These are phyloP conservation scores for Lecanicillium sp. DNA, from an alignment of 2,329 filamentous ascomycete species.

Conservation along the genomic window DNA sequence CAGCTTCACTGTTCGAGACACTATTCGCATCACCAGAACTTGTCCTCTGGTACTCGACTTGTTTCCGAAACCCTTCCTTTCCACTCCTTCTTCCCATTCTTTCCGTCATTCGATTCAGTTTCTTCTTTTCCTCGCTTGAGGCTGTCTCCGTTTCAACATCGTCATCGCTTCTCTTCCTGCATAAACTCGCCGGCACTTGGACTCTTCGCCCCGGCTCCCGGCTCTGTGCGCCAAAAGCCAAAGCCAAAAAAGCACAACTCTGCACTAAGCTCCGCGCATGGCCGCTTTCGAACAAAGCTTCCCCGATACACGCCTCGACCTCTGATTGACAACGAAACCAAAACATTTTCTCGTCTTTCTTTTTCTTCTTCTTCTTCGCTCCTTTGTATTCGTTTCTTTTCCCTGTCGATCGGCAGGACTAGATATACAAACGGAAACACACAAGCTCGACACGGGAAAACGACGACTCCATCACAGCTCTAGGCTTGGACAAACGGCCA, in stretches of 20 bases:
- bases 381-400: background rate
- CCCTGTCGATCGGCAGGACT: no score
- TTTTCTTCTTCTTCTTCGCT: background rate
- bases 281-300: background rate
- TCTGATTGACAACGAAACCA: background rate
- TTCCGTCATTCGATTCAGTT: background rate
- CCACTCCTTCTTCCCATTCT: background rate
- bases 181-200: no score
- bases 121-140: background rate
- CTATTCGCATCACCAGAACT: constrained; percentile 23
- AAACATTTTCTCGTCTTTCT: background rate
- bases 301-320: no score
- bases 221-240: background rate
- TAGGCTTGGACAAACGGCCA: no score
- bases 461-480: no score
- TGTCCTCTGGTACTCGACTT: constrained; percentile 5
- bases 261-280: background rate
- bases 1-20: constrained; percentile 27
- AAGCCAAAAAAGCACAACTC: no score
- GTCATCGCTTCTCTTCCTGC: no score
- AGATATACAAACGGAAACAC: no score
- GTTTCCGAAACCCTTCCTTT: constrained; percentile 9
- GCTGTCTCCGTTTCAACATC: constrained; percentile 7
- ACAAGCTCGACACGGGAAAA: no score
- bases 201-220: no score